Conservation (phyloP, 352 stramenopile genomes). For the Phytophthora parvispora region DNA sequence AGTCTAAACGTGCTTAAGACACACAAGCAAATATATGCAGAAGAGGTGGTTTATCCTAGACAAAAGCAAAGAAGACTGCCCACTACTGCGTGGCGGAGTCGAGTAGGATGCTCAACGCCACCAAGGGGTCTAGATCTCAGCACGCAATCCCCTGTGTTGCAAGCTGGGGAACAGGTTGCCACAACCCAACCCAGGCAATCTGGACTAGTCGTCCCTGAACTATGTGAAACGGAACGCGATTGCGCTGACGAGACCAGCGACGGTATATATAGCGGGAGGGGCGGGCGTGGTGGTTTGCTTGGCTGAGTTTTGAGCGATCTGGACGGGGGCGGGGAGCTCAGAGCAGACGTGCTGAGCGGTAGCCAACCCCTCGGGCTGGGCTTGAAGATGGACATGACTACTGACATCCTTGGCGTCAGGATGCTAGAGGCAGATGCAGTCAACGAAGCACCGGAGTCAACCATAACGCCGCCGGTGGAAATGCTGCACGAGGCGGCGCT, state of each 20-base stretch:
- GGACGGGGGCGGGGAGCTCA: neutral
- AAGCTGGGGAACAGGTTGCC: neutral
- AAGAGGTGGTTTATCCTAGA: too few species aligned
- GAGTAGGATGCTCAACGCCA: too few species aligned
- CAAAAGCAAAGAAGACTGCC: too few species aligned
- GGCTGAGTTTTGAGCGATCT: constrained; percentile 19
- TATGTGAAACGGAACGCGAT: constrained; percentile 35
- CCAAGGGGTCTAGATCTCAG: too few species aligned
- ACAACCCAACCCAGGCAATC: too few species aligned
- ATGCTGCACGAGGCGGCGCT: constrained; percentile 43
- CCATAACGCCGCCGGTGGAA: constrained; percentile 14
- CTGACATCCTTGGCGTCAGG: neutral
- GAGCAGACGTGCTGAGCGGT: constrained; percentile 12
- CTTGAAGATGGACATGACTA: constrained; percentile 32
- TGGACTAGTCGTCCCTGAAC: neutral
- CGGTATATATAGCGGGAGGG: constrained; percentile 37
- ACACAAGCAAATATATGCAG: too few species aligned
- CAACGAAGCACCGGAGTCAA: neutral
- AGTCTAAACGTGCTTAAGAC: too few species aligned
- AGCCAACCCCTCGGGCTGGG: constrained; percentile 23
- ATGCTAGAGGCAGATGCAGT: neutral
- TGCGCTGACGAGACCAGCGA: neutral
- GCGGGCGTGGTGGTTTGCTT: constrained; percentile 7
- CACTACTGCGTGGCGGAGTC: too few species aligned
- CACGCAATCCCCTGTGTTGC: too few species aligned